Conservation (phyloP, 2,329 filamentous ascomycete species). For the Colletotrichum lentis region DNA sequence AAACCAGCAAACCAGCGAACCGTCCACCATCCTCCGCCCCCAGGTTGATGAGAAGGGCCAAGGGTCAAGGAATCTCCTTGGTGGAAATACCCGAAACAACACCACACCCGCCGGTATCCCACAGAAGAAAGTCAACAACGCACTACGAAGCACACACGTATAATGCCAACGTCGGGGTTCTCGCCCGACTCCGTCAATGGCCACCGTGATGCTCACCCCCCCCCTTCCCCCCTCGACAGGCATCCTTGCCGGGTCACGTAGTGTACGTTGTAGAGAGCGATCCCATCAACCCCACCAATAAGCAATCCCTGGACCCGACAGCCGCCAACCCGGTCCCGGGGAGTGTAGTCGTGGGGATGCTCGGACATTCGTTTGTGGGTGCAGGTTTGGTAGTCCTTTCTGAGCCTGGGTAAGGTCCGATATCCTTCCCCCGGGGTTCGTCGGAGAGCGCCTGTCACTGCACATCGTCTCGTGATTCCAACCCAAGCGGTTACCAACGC, state of each 20-base stretch:
- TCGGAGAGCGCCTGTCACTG: neutral
- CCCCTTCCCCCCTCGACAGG: no score
- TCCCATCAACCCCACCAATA: constrained; percentile 21
- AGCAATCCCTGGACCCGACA: neutral
- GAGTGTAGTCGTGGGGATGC: constrained; percentile 8
- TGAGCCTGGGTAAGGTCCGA: neutral
- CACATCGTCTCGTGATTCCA: neutral
- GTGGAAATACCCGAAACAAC: constrained; percentile 30
- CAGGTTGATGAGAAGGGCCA: neutral
- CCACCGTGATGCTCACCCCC: neutral
- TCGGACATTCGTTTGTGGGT: neutral
- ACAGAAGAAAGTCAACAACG: neutral
- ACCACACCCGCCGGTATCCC: constrained; percentile 1
- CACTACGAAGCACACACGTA: neutral
- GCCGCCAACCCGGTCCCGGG: constrained; percentile 9
- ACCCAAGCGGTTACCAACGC: neutral
- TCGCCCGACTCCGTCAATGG: constrained; percentile 12
- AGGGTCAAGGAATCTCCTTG: constrained; percentile 28
- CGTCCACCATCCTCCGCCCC: constrained; percentile 2
- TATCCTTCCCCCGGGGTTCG: neutral
- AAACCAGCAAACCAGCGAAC: neutral
- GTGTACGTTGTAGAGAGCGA: neutral
- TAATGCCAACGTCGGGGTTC: neutral
- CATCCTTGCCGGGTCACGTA: constrained; percentile 18
- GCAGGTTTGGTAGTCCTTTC: neutral